phyloP scores from a whole-genome alignment of 306 rosid genomes.

The Trichosanthes cucumerina region DNA sequence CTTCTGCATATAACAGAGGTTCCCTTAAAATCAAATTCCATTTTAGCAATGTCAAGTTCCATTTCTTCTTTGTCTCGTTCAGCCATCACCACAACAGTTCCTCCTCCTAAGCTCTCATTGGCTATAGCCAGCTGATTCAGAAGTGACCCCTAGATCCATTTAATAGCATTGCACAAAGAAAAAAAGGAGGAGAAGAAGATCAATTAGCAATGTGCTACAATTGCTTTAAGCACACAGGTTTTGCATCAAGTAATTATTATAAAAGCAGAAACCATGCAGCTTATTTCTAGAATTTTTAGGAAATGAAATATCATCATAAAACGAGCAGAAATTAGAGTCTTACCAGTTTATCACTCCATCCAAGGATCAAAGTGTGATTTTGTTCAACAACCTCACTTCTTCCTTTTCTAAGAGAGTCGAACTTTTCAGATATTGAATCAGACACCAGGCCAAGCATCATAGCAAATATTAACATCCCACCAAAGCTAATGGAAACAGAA shows the following conservation, averaged over 20 bases:
- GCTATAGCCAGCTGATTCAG: slow-evolving; percentile 86
- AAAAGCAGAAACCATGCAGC: background rate
- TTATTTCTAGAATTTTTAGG: background rate
- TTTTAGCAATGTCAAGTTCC: slow-evolving; percentile 90
- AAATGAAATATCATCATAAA: background rate
- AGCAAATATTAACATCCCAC: slow-evolving; percentile 93
- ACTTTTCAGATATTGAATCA: slow-evolving; percentile 79
- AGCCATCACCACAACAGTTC: slow-evolving; percentile 87
- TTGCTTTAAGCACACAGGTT: background rate
- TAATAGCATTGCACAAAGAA: slow-evolving; percentile 10
- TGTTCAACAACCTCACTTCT: slow-evolving; percentile 85
- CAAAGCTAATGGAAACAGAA: slow-evolving; percentile 83
- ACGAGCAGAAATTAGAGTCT: background rate
- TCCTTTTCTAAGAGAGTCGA: slow-evolving; percentile 87
- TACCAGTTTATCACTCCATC: slow-evolving; percentile 95
- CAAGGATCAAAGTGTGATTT: slow-evolving; percentile 83
- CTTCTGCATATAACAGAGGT: slow-evolving; percentile 88
- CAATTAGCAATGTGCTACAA: background rate
- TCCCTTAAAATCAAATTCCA: slow-evolving; percentile 89
- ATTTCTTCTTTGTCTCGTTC: slow-evolving; percentile 91
- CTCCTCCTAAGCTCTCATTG: slow-evolving; percentile 84
- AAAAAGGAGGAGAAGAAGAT: background rate
- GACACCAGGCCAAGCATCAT: slow-evolving; percentile 98
- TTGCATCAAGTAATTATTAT: slow-evolving; percentile 4
- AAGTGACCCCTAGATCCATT: slow-evolving; percentile 56